Percentiles rank a stretch among this genome's conserved stretches.
Evolutionary conservation across 352 stramenopile genomes (phyloP).

Genomic region (Phytophthora ramorum): DNA sequence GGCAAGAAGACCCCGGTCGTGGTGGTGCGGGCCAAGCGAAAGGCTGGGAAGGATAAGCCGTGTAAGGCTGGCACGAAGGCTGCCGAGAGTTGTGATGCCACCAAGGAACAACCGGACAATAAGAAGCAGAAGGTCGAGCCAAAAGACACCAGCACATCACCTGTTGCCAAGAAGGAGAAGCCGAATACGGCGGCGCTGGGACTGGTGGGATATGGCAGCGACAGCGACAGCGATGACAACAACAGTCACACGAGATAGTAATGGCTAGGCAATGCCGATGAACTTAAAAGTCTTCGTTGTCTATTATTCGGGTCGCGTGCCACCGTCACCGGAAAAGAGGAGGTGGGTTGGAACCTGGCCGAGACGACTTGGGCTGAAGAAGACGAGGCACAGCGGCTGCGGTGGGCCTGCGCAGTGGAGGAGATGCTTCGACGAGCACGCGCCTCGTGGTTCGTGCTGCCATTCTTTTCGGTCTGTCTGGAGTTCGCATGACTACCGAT

Average conservation of each 20-base stretch:
- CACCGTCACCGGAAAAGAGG: slow-evolving; percentile 37
- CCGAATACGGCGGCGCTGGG: slow-evolving; percentile 21
- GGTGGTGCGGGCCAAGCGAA: slow-evolving; percentile 67
- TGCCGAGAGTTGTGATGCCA: slow-evolving; percentile 13
- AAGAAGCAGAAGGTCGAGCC: slow-evolving; percentile 36
- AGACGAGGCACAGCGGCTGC: slow-evolving; percentile 31
- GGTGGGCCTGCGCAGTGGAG: slow-evolving; percentile 64
- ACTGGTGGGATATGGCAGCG: slow-evolving; percentile 73
- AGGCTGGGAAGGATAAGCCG: slow-evolving; percentile 35
- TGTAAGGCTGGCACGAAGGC: slow-evolving; percentile 26
- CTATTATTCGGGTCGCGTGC: slow-evolving; percentile 2
- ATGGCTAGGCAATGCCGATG: background rate
- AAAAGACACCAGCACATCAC: background rate
- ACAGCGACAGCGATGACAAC: slow-evolving; percentile 72
- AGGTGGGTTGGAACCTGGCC: slow-evolving; percentile 26
- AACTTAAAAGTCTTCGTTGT: background rate
- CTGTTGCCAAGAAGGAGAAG: slow-evolving; percentile 18
- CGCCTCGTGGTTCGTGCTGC: slow-evolving; percentile 42
- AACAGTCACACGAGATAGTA: slow-evolving; percentile 17
- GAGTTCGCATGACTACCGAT: slow-evolving; percentile 77
- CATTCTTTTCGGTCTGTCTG: slow-evolving; percentile 73
- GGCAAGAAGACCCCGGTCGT: slow-evolving; percentile 48
- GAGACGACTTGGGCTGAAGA: slow-evolving; percentile 29
- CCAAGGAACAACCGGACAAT: slow-evolving; percentile 8
- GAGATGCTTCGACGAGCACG: slow-evolving; percentile 79